A percentile compares a stretch with the other conserved stretches of the same genome.
phyloP scores from a whole-genome alignment of 768 basidiomycete species.

The Sporobolomyces roseus region DNA sequence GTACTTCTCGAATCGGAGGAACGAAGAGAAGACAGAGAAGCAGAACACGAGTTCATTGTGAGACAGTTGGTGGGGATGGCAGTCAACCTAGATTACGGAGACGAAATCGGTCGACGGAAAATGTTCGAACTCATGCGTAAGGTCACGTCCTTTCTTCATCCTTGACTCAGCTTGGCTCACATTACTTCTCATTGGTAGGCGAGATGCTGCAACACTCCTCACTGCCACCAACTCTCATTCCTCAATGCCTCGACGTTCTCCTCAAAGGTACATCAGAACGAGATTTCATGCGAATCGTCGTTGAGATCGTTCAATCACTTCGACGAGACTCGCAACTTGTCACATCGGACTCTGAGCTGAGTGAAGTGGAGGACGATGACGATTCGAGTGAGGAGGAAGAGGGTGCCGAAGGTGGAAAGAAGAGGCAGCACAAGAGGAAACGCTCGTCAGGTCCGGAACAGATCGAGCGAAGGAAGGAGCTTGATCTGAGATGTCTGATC shows the following conservation, averaged over 20 bases:
- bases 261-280: slow-evolving; percentile 67
- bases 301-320: slow-evolving; percentile 79
- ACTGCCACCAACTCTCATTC: slow-evolving; percentile 67
- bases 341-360: slow-evolving; percentile 45
- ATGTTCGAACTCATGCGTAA: slow-evolving; percentile 80
- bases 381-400: slow-evolving; percentile 11
- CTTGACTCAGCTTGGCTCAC: background rate
- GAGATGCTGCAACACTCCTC: slow-evolving; percentile 72
- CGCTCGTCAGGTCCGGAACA: slow-evolving; percentile 52
- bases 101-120: slow-evolving; percentile 82
- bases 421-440: slow-evolving; percentile 2
- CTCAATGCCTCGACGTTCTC: slow-evolving; percentile 77
- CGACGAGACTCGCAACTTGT: slow-evolving; percentile 49
- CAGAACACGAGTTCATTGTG: slow-evolving; percentile 64
- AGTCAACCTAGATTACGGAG: slow-evolving; percentile 77
- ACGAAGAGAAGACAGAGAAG: slow-evolving; percentile 52
- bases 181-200: slow-evolving; percentile 51
- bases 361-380: slow-evolving; percentile 39
- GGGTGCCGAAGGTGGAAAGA: background rate
- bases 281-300: slow-evolving; percentile 80
- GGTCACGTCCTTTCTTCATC: slow-evolving; percentile 47
- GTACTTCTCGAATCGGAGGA: slow-evolving; percentile 48
- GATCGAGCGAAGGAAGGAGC: slow-evolving; percentile 58
- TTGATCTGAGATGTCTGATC: slow-evolving; percentile 69
- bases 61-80: slow-evolving; percentile 75